Conservation (phyloP, 208 protist genomes). For the Novymonas esmeraldas region DNA sequence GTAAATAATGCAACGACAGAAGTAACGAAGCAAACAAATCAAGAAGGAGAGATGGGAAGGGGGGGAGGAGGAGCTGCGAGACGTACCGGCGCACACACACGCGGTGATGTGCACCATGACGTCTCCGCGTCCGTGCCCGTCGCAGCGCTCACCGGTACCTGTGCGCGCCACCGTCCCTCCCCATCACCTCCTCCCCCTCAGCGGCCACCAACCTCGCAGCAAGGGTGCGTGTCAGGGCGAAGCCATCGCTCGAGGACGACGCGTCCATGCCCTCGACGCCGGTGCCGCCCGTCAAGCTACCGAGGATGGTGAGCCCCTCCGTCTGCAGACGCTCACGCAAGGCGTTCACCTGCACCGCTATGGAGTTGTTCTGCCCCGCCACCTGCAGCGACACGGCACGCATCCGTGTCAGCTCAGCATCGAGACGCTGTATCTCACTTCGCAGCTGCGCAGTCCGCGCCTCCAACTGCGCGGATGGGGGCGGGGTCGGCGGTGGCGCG, state of each 20-base stretch:
- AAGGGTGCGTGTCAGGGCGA: neutral
- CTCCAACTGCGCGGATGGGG: slow-evolving; percentile 12
- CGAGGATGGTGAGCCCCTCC: slow-evolving; percentile 63
- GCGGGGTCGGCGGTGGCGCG: too few species aligned
- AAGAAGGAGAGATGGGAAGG: neutral
- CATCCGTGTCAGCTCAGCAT: slow-evolving; percentile 57
- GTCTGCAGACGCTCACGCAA: slow-evolving; percentile 54
- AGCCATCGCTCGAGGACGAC: neutral
- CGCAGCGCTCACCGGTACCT: neutral
- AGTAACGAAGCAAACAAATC: slow-evolving; percentile 5
- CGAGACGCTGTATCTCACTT: slow-evolving; percentile 59
- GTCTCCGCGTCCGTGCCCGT: too few species aligned
- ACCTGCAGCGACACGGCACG: slow-evolving; percentile 49
- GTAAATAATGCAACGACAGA: neutral
- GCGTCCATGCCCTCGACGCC: neutral
- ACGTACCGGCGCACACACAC: too few species aligned
- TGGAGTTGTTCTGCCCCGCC: slow-evolving; percentile 53
- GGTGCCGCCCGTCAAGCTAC: slow-evolving; percentile 33
- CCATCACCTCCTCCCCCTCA: neutral
- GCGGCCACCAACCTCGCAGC: too few species aligned
- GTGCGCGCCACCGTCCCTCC: neutral
- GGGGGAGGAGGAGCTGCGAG: neutral
- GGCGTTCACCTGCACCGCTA: slow-evolving; percentile 56
- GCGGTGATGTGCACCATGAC: too few species aligned
- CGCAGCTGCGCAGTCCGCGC: slow-evolving; percentile 33